Evolutionary conservation across 768 basidiomycete genomes (phyloP).

Genomic region (Leccinellum luteum): DNA sequence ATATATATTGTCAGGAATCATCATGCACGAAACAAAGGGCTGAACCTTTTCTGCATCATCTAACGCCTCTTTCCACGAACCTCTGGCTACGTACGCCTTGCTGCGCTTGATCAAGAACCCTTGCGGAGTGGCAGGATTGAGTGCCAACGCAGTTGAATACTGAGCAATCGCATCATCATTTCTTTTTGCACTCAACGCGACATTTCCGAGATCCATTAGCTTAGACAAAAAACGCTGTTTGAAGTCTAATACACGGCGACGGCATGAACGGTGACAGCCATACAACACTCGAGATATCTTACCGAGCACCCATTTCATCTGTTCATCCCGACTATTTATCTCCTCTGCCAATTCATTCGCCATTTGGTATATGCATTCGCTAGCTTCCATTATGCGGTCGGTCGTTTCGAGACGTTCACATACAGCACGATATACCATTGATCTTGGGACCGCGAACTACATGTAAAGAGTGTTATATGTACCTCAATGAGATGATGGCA

Average conservation of each 20-base stretch:
- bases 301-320: neutral
- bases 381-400: neutral
- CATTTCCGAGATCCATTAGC: neutral
- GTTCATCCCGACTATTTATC: neutral
- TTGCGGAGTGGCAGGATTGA: neutral
- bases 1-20: neutral
- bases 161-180: neutral
- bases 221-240: neutral
- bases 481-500: neutral
- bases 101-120: neutral
- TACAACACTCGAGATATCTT: neutral
- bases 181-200: neutral
- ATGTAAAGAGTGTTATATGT: neutral
- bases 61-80: neutral
- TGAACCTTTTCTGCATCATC: neutral
- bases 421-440: neutral
- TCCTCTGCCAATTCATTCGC: neutral
- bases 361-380: neutral
- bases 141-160: neutral
- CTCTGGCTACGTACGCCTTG: neutral
- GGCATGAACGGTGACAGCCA: neutral
- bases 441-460: neutral
- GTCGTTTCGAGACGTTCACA: neutral
- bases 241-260: neutral
- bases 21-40: neutral